Evolutionary conservation across 306 rosid genomes (phyloP).

Genomic region (Benincasa hispida): DNA sequence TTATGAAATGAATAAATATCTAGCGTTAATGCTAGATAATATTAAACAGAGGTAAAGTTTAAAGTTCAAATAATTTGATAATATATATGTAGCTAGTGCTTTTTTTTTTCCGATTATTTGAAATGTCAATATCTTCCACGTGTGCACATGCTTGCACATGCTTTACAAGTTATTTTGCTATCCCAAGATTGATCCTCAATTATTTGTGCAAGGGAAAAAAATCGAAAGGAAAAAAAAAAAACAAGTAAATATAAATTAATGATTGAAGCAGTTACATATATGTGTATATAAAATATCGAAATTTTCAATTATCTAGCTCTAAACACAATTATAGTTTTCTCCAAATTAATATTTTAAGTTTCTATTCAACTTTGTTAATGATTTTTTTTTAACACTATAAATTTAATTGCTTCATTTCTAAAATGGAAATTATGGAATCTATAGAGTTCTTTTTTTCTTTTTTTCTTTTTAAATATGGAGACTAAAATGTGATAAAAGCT

Average conservation of each 20-base stretch:
- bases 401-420: too few species aligned
- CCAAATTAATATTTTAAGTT: too few species aligned
- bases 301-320: too few species aligned
- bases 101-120: not conserved
- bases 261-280: not conserved
- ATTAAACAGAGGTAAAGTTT: not conserved
- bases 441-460: too few species aligned
- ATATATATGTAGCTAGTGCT: not conserved
- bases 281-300: not conserved
- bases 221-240: not conserved
- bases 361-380: too few species aligned
- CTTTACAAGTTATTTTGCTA: conserved; percentile 13
- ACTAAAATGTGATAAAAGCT: not conserved
- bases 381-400: too few species aligned
- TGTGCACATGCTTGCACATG: conserved; percentile 77
- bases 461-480: too few species aligned
- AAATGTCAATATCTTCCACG: conserved; percentile 24
- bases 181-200: conserved; percentile 2
- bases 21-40: not conserved
- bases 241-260: not conserved
- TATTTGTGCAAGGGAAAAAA: not conserved
- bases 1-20: not conserved
- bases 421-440: not conserved
- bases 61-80: not conserved
- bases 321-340: too few species aligned